Evolutionary conservation across 1,139 yeast species (phyloP), one percentile per base, ranked within the genome.

Genomic region (Candida dubliniensis): DNA sequence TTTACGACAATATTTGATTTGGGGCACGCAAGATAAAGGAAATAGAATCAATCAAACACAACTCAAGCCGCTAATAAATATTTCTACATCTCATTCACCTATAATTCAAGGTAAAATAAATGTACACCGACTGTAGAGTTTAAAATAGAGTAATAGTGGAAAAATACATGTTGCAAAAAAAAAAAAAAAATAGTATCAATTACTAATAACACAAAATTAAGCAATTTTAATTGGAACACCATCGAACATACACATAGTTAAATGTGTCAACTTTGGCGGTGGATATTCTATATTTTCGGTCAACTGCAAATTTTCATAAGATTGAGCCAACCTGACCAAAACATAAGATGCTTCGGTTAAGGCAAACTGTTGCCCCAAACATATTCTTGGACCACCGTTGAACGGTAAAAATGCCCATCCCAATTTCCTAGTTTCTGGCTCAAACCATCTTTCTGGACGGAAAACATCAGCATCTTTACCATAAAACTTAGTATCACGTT

Each of bases 381-480:
- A 68, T 30, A 69, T 64, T 51, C 75, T 57, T 33, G 74, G 74
- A 8, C 75, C 74, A 41, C 73, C 71, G 41, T 69, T 69, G 58
- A 70, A 70, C 33, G 76, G 76, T 50, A 70, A 60, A 49, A 64
- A 69, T 5, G 73, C 67, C 71, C 71, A 66, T 32, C 74, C 73
- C 34, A 65, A 59, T 36, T 43, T 44, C 39, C 42, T 47, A 2
- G 59, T 60, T 29, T 50, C 48, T 31, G 58, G 57, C 31, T 48
- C 47, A 32, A 14, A 34, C 82, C 82, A 77, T 48, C 82, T 65
- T 45, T 73, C 78, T 2, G 82, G 81, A 29, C 69, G 61, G 58
- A 69, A 77, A 30, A 46, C 62, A n/a, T 56, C 54, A n/a, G 74
- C 70, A 46, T 76, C 78, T 27, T 64, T 55, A n/a, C 82, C 82